These are phyloP conservation scores for Curvularia eragrostidis DNA, from an alignment of 2,329 filamentous ascomycete genomes.

Conservation along the genomic window DNA sequence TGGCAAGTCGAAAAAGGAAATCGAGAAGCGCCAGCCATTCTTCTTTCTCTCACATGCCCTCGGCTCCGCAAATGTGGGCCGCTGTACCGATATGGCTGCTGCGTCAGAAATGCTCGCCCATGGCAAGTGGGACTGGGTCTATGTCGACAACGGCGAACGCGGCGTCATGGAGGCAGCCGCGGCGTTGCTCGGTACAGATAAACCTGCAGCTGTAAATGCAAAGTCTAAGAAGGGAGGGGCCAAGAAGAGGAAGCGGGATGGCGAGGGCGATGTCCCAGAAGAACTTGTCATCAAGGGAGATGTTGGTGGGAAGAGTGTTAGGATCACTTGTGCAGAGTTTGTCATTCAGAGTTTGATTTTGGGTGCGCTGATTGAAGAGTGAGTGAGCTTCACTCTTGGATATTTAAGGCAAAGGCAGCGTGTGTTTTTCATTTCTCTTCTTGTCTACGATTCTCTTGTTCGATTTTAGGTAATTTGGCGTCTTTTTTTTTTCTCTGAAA, in stretches of 20 bases:
- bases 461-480: background rate
- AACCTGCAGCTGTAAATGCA: conserved; percentile 18
- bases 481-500: background rate
- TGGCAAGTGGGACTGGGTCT: conserved; percentile 77
- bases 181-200: conserved; percentile 53
- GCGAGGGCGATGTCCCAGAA: conserved; percentile 36
- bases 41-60: conserved; percentile 81
- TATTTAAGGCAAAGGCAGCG: background rate
- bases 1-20: conserved; percentile 65
- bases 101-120: conserved; percentile 66
- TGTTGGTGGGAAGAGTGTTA: conserved; percentile 60
- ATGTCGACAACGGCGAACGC: conserved; percentile 73
- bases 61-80: conserved; percentile 71
- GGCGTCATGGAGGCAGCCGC: conserved; percentile 62
- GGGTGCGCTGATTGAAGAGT: conserved; percentile 74
- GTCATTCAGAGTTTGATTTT: conserved; percentile 92
- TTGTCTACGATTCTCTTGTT: background rate
- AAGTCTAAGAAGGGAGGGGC: conserved; percentile 43
- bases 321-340: conserved; percentile 81
- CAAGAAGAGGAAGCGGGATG: conserved; percentile 54
- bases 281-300: conserved; percentile 40
- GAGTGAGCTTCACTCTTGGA: conserved; percentile 11
- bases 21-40: conserved; percentile 72
- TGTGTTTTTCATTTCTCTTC: background rate
- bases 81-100: conserved; percentile 69